Percentiles rank a stretch among this genome's conserved stretches.
Conservation (phyloP, 352 stramenopile genomes). For the Phytophthora foliorum region DNA sequence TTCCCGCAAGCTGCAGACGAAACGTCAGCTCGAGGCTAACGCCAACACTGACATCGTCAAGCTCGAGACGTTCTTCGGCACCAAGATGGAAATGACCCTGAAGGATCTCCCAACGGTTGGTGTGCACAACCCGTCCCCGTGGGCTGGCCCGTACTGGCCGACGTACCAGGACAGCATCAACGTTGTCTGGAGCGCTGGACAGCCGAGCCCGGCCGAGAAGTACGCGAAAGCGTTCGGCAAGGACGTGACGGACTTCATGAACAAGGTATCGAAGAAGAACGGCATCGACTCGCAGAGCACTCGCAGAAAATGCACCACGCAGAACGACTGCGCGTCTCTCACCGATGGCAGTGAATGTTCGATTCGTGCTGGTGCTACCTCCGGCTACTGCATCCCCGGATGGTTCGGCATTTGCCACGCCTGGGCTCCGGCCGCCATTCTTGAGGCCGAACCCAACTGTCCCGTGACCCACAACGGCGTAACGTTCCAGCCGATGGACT, state of each 20-base stretch:
- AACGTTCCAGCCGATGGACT: conserved; percentile 50
- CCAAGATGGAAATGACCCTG: conserved; percentile 35
- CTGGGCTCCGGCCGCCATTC: conserved; percentile 44
- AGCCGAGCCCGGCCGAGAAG: conserved; percentile 45
- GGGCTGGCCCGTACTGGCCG: conserved; percentile 69
- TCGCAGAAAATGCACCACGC: conserved; percentile 28
- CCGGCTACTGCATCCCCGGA: conserved; percentile 49
- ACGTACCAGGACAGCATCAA: conserved; percentile 79
- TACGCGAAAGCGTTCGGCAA: conserved; percentile 48
- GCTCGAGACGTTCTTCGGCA: conserved; percentile 35
- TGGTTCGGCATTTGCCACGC: conserved; percentile 60
- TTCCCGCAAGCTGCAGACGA: conserved; percentile 21
- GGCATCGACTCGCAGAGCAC: conserved; percentile 40
- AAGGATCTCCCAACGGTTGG: conserved; percentile 33
- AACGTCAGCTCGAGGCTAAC: conserved; percentile 28
- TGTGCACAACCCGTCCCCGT: conserved; percentile 34
- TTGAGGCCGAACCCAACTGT: conserved; percentile 43
- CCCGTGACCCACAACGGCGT: conserved; percentile 48
- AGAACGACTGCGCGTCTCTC: conserved; percentile 39
- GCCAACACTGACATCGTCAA: conserved; percentile 37
- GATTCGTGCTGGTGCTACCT: conserved; percentile 37
- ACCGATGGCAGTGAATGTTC: conserved; percentile 41
- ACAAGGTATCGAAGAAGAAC: conserved; percentile 36
- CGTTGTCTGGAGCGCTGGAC: conserved; percentile 25
- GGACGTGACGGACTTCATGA: conserved; percentile 43